These are phyloP conservation scores for Adenanthera pavonina DNA, from an alignment of 306 rosid species.

Conservation along the genomic window DNA sequence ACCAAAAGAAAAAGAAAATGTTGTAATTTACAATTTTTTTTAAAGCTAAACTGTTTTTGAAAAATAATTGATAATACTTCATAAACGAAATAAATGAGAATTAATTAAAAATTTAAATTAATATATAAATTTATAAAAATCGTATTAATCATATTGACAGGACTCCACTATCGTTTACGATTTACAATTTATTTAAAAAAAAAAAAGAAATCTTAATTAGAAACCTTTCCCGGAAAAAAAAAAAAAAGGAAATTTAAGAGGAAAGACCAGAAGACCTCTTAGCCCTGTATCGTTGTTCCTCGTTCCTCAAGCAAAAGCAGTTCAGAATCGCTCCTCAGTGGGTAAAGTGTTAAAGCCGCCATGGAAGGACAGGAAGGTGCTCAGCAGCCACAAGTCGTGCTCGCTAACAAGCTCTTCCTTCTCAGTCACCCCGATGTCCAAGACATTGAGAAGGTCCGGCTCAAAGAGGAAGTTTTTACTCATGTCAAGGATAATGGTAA, in stretches of 20 bases:
- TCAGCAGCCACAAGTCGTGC: conserved; percentile 81
- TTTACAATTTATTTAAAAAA: neutral
- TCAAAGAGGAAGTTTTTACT: conserved; percentile 76
- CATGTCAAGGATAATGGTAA: conserved; percentile 78
- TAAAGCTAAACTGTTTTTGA: too few species aligned
- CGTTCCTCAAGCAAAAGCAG: conserved; percentile 46
- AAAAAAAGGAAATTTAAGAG: neutral
- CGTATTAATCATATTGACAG: too few species aligned
- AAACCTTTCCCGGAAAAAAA: neutral
- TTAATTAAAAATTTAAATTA: too few species aligned
- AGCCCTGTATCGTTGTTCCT: conserved; percentile 22
- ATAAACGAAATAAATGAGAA: too few species aligned
- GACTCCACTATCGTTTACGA: too few species aligned
- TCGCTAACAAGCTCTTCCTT: conserved; percentile 90
- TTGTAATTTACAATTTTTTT: too few species aligned
- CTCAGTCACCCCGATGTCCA: conserved; percentile 77
- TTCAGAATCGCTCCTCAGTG: conserved; percentile 38
- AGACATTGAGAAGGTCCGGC: conserved; percentile 89
- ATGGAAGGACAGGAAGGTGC: conserved; percentile 86
- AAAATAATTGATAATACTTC: too few species aligned
- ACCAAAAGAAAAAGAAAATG: too few species aligned
- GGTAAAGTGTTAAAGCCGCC: conserved; percentile 13
- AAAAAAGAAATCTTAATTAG: neutral
- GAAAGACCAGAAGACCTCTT: neutral
- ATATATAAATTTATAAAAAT: too few species aligned